Conservation (phyloP, 345 rosid genomes). For the Aurinia saxatilis region DNA sequence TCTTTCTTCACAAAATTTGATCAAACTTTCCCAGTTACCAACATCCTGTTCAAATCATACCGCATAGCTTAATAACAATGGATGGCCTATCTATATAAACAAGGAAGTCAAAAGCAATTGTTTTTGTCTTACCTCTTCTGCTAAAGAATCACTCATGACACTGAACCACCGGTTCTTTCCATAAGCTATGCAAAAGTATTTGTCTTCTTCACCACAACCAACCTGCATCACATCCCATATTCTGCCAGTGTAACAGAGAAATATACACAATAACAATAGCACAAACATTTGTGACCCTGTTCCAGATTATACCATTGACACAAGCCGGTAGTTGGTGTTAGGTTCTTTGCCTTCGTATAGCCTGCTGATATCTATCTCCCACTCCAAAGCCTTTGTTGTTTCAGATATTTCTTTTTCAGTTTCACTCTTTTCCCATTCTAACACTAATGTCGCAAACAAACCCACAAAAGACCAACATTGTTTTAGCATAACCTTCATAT, state of each 20-base stretch:
- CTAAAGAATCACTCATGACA: background rate
- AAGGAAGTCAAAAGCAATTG: background rate
- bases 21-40: background rate
- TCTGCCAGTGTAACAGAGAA: background rate
- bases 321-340: background rate
- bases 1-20: background rate
- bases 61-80: background rate
- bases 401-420: background rate
- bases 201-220: background rate
- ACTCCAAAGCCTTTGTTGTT: slow-evolving; percentile 5
- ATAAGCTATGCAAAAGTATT: slow-evolving; percentile 1
- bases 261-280: background rate
- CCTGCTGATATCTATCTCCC: slow-evolving; percentile 1
- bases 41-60: background rate
- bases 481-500: background rate
- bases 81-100: background rate
- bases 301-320: slow-evolving; percentile 1
- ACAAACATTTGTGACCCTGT: background rate
- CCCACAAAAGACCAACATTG: background rate
- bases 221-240: slow-evolving; percentile 6
- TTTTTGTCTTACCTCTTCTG: slow-evolving; percentile 1
- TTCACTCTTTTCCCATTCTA: background rate
- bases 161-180: background rate
- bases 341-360: background rate
- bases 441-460: background rate